These are phyloP conservation scores for Calonectria naviculata DNA, from an alignment of 2,329 filamentous ascomycete genomes.

Conservation along the genomic window DNA sequence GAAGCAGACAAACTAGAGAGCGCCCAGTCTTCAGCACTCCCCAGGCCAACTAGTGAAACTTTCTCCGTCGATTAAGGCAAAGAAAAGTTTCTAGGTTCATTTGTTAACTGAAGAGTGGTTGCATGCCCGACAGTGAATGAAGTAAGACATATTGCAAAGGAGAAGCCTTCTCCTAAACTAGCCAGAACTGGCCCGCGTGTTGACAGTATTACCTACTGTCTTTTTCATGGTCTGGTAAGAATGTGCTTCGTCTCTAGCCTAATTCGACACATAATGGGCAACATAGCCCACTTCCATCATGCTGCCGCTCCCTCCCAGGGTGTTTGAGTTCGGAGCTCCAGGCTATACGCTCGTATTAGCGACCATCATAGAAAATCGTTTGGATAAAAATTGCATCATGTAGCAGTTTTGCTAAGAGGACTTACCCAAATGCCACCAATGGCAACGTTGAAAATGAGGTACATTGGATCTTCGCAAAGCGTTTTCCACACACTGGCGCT, in stretches of 20 bases:
- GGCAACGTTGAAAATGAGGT: conserved; percentile 66
- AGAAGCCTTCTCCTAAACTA: neutral
- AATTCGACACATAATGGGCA: conserved; percentile 43
- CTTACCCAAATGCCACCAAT: conserved; percentile 65
- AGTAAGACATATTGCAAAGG: neutral
- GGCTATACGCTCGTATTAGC: conserved; percentile 48
- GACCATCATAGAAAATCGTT: neutral
- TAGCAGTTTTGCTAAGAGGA: conserved; percentile 22
- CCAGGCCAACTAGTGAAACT: neutral
- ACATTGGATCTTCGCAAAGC: conserved; percentile 62
- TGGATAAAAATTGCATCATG: neutral
- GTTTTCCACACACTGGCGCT: conserved; percentile 59
- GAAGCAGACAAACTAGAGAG: neutral
- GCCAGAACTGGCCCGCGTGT: no score
- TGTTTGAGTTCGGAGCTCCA: conserved; percentile 58
- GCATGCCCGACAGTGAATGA: neutral
- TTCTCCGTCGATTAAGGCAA: neutral
- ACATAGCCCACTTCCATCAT: conserved; percentile 61
- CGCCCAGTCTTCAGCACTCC: neutral
- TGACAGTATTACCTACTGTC: neutral
- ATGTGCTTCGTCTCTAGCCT: neutral
- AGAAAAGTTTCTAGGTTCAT: neutral
- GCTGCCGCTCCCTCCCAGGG: conserved; percentile 53
- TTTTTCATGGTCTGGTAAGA: neutral
- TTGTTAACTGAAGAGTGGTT: neutral